Evolutionary conservation across 768 basidiomycete species (phyloP), one percentile per base, ranked within the genome.

Genomic region (Lactarius tabidus): DNA sequence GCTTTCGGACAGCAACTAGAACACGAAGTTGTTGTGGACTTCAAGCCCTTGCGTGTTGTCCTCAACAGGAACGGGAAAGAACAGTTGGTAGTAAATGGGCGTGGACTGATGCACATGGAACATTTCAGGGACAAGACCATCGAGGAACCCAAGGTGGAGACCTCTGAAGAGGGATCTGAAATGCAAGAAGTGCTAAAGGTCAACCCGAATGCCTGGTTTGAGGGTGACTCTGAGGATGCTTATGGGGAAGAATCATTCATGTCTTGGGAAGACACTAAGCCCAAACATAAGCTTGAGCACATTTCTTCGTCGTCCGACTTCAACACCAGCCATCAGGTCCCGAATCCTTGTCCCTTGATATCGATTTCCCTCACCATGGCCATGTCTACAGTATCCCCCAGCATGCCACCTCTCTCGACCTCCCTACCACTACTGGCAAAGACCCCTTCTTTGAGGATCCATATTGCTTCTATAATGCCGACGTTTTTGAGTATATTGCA

Each of bases 351-450:
- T 93, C 90, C 0, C 74, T 99, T 64, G 97, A 99, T 70, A 89
- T 99, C 71, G 85, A 85, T 58, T 98, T 98, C 83, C 96, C 96
- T 0, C 89, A 86, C 64, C 93, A 95, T 64, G 87, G 86, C 35
- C 89, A 92, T 56, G 88, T 98, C 63, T 99, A 94, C 70, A 96
- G 97, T 63, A 95, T 99, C 51, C 95, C 97, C 15, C 93, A 99
- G 75, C 97, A 95, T 69, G 96, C 97, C 18, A 93, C 95, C 3
- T 85, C 86, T 28, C 81, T 99, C 48, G 90, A 90, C 29, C 84
- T 99, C 7, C 95, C 95, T 12, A 85, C 90, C 5, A 99, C 97
- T 2, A 84, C 86, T 1, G 93, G 95, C 67, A 86, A 91, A 28
- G 79, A 85, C 43, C 80, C 90, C 4, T 79, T 81, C 58, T 98